Evolutionary conservation across 352 stramenopile species (phyloP).

Genomic region (Phytopythium aichiense): DNA sequence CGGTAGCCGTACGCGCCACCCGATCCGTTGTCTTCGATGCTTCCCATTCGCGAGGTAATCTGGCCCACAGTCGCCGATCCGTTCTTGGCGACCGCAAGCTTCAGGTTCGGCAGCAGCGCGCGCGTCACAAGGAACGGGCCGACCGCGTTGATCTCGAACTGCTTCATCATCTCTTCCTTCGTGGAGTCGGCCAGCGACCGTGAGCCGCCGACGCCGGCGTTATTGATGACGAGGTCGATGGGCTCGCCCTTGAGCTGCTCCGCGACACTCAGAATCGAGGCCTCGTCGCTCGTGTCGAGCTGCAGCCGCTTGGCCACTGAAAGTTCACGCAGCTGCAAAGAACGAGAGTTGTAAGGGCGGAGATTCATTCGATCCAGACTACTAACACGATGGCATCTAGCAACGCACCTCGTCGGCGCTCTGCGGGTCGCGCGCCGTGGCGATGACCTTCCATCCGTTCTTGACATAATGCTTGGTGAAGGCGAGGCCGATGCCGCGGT

Average conservation of each 20-base stretch:
- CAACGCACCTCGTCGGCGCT: conserved; percentile 21
- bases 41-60: conserved; percentile 44
- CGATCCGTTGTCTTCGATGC: conserved; percentile 32
- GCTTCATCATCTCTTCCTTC: conserved; percentile 43
- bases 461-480: conserved; percentile 38
- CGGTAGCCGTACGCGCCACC: conserved; percentile 56
- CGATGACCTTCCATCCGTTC: conserved; percentile 55
- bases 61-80: conserved; percentile 38
- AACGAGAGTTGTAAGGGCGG: neutral
- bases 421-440: conserved; percentile 17
- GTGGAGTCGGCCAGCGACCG: conserved; percentile 22
- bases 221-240: conserved; percentile 66
- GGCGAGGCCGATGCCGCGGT: conserved; percentile 34
- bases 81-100: conserved; percentile 22
- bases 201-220: conserved; percentile 41
- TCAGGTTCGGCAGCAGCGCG: conserved; percentile 43
- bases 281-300: conserved; percentile 28
- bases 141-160: conserved; percentile 66
- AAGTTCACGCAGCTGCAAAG: conserved; percentile 19
- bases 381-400: no score
- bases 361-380: no score
- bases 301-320: conserved; percentile 19
- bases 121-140: conserved; percentile 59
- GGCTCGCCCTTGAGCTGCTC: conserved; percentile 34
- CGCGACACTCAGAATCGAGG: conserved; percentile 36